Evolutionary conservation across 345 rosid genomes (phyloP).

Genomic region (Arabidopsis arenosa): DNA sequence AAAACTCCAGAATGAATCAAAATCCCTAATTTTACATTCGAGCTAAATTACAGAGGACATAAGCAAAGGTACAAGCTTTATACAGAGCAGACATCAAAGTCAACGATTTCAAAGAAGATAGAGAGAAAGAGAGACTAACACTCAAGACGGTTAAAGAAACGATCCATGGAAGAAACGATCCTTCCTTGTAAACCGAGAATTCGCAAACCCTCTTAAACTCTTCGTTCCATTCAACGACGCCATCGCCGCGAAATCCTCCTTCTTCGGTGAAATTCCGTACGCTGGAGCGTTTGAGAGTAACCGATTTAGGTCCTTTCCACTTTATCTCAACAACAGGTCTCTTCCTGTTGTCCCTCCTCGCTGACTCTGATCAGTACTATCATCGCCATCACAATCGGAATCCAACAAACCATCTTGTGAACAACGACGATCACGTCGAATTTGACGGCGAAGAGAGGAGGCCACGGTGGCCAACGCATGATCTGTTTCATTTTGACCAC

Average conservation of each 20-base stretch:
- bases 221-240: slow-evolving; percentile 67
- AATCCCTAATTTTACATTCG: slow-evolving; percentile 14
- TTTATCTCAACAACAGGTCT: slow-evolving; percentile 60
- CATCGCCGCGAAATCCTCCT: slow-evolving; percentile 53
- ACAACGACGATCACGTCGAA: slow-evolving; percentile 51
- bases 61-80: slow-evolving; percentile 20
- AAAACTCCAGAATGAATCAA: slow-evolving; percentile 14
- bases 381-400: slow-evolving; percentile 29
- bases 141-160: slow-evolving; percentile 55
- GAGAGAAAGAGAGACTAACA: slow-evolving; percentile 47
- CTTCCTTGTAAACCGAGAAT: slow-evolving; percentile 56
- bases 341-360: slow-evolving; percentile 31
- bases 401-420: slow-evolving; percentile 47
- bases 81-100: neutral
- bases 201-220: slow-evolving; percentile 57
- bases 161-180: slow-evolving; percentile 56
- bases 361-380: slow-evolving; percentile 23
- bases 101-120: neutral
- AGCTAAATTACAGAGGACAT: slow-evolving; percentile 14
- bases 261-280: slow-evolving; percentile 54
- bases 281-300: slow-evolving; percentile 47
- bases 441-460: slow-evolving; percentile 53
- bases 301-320: slow-evolving; percentile 59
- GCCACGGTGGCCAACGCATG: slow-evolving; percentile 67
- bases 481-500: slow-evolving; percentile 55